Evolutionary conservation across 306 rosid species (phyloP).

Genomic region (Canavalia ensiformis): DNA sequence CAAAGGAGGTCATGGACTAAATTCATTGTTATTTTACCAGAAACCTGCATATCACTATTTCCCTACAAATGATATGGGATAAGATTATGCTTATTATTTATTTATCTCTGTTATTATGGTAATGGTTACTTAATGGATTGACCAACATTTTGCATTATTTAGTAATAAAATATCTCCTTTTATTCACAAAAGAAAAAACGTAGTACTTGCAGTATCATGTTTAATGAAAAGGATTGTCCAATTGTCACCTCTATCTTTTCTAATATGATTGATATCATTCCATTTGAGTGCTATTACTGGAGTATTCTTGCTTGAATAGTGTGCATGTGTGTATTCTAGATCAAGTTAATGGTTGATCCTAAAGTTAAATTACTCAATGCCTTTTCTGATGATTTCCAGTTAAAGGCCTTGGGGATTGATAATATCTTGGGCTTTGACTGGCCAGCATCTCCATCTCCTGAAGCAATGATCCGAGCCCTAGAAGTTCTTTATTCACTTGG

Average conservation of each 20-base stretch:
- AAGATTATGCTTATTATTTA: neutral
- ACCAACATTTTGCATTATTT: neutral
- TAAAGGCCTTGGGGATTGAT: constrained; percentile 94
- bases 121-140: neutral
- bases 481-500: constrained; percentile 95
- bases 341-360: constrained; percentile 24
- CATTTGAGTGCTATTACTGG: constrained; percentile 4
- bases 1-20: constrained; percentile 3
- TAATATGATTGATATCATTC: constrained; percentile 25
- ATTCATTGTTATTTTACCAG: constrained; percentile 5
- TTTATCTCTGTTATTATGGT: neutral
- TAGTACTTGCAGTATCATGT: neutral
- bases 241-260: constrained; percentile 7
- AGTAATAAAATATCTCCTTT: constrained; percentile 24
- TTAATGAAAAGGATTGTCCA: constrained; percentile 14
- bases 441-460: constrained; percentile 97
- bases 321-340: neutral
- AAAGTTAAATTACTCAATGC: constrained; percentile 40
- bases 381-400: constrained; percentile 60
- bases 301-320: neutral
- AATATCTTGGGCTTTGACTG: constrained; percentile 95
- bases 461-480: constrained; percentile 93
- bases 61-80: constrained; percentile 4
- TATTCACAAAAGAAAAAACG: neutral
- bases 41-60: neutral